Conservation (phyloP, 768 basidiomycete genomes). For the Tubosaeta sp. region DNA sequence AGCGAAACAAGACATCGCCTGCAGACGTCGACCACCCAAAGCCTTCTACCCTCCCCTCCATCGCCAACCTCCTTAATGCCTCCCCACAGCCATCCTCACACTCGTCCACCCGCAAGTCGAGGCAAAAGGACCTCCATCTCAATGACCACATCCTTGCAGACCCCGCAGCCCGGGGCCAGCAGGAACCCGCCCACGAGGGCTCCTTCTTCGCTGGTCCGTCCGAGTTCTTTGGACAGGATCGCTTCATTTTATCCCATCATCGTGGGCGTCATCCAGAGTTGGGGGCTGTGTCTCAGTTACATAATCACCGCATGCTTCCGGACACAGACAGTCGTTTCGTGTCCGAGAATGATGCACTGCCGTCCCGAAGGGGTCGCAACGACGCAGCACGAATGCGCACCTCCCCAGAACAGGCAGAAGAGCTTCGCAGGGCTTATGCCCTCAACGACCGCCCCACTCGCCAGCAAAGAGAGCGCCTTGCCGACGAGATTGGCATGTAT, state of each 20-base stretch:
- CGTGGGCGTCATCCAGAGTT: constrained; percentile 26
- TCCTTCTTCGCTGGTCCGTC: constrained; percentile 32
- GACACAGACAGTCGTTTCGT: constrained; percentile 49
- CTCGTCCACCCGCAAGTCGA: constrained; percentile 25
- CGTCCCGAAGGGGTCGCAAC: constrained; percentile 29
- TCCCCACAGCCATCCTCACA: constrained; percentile 25
- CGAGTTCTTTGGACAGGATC: constrained; percentile 29
- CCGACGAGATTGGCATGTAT: constrained; percentile 72
- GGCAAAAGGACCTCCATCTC: constrained; percentile 31
- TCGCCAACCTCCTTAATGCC: constrained; percentile 40
- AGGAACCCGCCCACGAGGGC: constrained; percentile 23
- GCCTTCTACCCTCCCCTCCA: constrained; percentile 33
- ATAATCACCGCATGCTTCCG: constrained; percentile 42
- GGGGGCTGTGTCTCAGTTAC: constrained; percentile 24
- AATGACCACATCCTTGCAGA: constrained; percentile 27
- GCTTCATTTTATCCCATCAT: constrained; percentile 31
- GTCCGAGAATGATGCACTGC: constrained; percentile 45
- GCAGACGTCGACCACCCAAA: constrained; percentile 27
- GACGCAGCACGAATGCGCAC: constrained; percentile 52
- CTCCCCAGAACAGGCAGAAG: constrained; percentile 60
- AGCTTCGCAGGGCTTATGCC: constrained; percentile 63
- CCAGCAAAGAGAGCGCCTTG: constrained; percentile 62
- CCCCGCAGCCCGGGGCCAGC: constrained; percentile 8
- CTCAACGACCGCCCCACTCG: constrained; percentile 62
- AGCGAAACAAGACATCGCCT: constrained; percentile 46